Evolutionary conservation across 306 rosid species (phyloP).

Genomic region (Vachellia pachyceras): DNA sequence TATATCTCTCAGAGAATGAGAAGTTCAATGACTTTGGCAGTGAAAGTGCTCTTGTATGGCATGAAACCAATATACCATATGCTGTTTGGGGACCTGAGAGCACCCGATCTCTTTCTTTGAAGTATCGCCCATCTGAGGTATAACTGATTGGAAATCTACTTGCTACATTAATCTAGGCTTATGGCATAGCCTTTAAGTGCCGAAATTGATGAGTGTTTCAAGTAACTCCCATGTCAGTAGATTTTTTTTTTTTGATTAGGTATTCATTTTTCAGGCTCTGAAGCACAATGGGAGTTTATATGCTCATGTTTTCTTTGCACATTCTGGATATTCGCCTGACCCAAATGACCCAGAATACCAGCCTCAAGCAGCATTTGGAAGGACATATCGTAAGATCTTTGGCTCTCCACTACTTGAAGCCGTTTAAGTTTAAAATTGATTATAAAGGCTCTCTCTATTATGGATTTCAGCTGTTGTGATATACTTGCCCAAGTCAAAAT

Average conservation of each 20-base stretch:
- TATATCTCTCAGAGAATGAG: slow-evolving; percentile 77
- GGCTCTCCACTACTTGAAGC: not conserved
- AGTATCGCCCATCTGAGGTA: slow-evolving; percentile 84
- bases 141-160: slow-evolving; percentile 20
- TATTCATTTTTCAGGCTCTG: slow-evolving; percentile 60
- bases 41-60: slow-evolving; percentile 89
- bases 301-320: slow-evolving; percentile 90
- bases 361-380: slow-evolving; percentile 77
- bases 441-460: slow-evolving; percentile 28
- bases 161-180: not conserved
- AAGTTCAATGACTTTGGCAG: slow-evolving; percentile 77
- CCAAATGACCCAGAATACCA: slow-evolving; percentile 90
- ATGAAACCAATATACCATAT: slow-evolving; percentile 83
- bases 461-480: slow-evolving; percentile 74
- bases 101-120: slow-evolving; percentile 65
- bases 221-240: slow-evolving; percentile 8
- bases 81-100: slow-evolving; percentile 78
- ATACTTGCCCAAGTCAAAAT: slow-evolving; percentile 79
- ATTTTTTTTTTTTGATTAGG: slow-evolving; percentile 12
- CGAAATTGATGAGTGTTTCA: slow-evolving; percentile 19
- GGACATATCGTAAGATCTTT: slow-evolving; percentile 68
- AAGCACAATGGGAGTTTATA: slow-evolving; percentile 83
- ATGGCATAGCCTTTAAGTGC: not conserved
- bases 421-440: not conserved
- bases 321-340: slow-evolving; percentile 84